Percentiles rank a stretch among this genome's conserved stretches.
Evolutionary conservation across 768 basidiomycete genomes (phyloP).

Genomic region (Leccinellum luteum): DNA sequence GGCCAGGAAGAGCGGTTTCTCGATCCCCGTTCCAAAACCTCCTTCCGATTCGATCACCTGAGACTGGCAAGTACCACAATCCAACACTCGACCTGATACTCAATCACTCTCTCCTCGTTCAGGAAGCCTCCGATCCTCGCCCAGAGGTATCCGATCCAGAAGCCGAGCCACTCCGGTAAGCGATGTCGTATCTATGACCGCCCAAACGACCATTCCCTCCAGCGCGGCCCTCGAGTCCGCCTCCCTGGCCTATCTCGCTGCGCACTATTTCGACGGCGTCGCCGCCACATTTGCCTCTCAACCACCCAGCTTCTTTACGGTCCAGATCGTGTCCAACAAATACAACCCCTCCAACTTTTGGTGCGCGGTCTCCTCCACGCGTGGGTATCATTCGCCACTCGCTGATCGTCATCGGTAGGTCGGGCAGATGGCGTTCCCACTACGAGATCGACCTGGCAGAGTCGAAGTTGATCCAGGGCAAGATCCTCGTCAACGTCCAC

Average conservation of each 20-base stretch:
- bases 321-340: slow-evolving; percentile 93
- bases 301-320: slow-evolving; percentile 45
- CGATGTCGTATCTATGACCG: neutral
- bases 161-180: slow-evolving; percentile 76
- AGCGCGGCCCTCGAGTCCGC: slow-evolving; percentile 73
- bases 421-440: slow-evolving; percentile 91
- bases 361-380: slow-evolving; percentile 38
- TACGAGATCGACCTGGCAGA: slow-evolving; percentile 68
- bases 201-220: neutral
- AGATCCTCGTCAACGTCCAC: slow-evolving; percentile 82
- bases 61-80: slow-evolving; percentile 56
- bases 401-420: slow-evolving; percentile 49
- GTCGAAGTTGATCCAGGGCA: slow-evolving; percentile 62
- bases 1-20: slow-evolving; percentile 67
- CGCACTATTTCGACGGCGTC: slow-evolving; percentile 85
- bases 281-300: slow-evolving; percentile 59
- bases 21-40: slow-evolving; percentile 68
- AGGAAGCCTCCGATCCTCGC: slow-evolving; percentile 80
- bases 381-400: neutral
- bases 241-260: slow-evolving; percentile 61
- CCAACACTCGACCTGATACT: neutral
- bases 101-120: slow-evolving; percentile 46
- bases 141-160: slow-evolving; percentile 58
- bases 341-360: slow-evolving; percentile 86
- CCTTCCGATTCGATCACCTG: slow-evolving; percentile 65